A percentile compares a stretch with the other conserved stretches of the same genome.
These are phyloP conservation scores for Trifolium subterraneum DNA, from an alignment of 306 rosid species.

Conservation along the genomic window DNA sequence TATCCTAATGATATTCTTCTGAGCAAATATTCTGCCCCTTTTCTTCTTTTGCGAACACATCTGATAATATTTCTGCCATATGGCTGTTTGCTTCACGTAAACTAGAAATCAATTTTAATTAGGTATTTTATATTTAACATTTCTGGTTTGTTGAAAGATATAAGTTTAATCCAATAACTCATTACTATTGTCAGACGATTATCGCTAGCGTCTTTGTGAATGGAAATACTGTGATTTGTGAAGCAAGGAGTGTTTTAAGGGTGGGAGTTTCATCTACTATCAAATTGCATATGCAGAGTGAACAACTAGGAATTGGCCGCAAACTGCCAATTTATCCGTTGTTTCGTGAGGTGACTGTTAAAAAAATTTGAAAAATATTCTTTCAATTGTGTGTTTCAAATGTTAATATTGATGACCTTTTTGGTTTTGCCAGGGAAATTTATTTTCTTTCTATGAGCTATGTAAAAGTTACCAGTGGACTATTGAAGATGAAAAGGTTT, in stretches of 20 bases:
- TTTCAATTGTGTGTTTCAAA: conserved; percentile 36
- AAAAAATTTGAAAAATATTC: not conserved
- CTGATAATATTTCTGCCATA: not conserved
- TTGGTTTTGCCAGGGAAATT: conserved; percentile 66
- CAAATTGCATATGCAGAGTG: conserved; percentile 77
- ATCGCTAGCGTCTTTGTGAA: conserved; percentile 60
- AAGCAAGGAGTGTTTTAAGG: conserved; percentile 65
- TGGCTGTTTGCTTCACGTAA: too few species aligned
- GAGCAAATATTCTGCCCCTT: not conserved
- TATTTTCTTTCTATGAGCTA: conserved; percentile 87
- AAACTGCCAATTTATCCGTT: conserved; percentile 84
- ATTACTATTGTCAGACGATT: conserved; percentile 85
- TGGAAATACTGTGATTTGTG: conserved; percentile 65
- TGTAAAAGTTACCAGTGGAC: conserved; percentile 90
- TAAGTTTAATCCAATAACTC: too few species aligned
- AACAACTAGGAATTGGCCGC: conserved; percentile 78
- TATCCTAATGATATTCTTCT: not conserved
- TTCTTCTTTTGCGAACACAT: not conserved
- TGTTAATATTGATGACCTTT: conserved; percentile 36
- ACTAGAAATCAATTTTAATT: too few species aligned
- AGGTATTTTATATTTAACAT: too few species aligned
- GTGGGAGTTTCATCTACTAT: conserved; percentile 78
- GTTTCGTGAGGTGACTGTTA: conserved; percentile 73
- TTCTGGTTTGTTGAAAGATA: too few species aligned
- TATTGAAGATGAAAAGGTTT: conserved; percentile 84